phyloP scores from a whole-genome alignment of 305 asterid genomes.

The Fraxinus albicans region DNA sequence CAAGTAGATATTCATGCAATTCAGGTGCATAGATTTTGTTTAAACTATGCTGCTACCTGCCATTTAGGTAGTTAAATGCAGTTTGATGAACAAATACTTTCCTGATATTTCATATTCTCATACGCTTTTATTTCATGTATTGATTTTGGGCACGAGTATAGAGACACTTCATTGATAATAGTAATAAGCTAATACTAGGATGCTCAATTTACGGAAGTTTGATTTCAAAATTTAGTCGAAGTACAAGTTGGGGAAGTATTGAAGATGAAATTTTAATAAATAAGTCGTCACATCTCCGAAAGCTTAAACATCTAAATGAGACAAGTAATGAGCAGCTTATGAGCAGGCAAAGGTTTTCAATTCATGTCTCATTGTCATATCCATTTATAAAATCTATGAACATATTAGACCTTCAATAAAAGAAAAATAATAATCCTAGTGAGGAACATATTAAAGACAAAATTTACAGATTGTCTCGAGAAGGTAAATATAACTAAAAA shows the following conservation, averaged over 20 bases:
- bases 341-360: not conserved
- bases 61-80: slow-evolving; percentile 19
- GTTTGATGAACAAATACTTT: slow-evolving; percentile 17
- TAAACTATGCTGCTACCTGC: slow-evolving; percentile 22
- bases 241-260: not conserved
- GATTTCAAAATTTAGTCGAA: not conserved
- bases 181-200: not conserved
- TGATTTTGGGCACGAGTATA: not conserved
- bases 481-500: slow-evolving; percentile 1
- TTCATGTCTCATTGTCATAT: not conserved
- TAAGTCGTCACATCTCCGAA: not conserved
- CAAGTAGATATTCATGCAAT: slow-evolving; percentile 1
- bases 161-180: not conserved
- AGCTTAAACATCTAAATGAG: not conserved
- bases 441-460: not conserved
- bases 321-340: not conserved
- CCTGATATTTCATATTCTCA: not conserved
- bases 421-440: not conserved
- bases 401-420: not conserved
- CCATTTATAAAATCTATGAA: not conserved
- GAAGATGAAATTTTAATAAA: not conserved
- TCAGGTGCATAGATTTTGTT: slow-evolving; percentile 22
- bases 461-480: not conserved
- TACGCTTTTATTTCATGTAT: slow-evolving; percentile 4
- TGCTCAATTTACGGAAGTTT: not conserved